A percentile compares a stretch with the other conserved stretches of the same genome.
phyloP scores from a whole-genome alignment of 2,329 filamentous ascomycete species.

The Leptographium wingfieldii region DNA sequence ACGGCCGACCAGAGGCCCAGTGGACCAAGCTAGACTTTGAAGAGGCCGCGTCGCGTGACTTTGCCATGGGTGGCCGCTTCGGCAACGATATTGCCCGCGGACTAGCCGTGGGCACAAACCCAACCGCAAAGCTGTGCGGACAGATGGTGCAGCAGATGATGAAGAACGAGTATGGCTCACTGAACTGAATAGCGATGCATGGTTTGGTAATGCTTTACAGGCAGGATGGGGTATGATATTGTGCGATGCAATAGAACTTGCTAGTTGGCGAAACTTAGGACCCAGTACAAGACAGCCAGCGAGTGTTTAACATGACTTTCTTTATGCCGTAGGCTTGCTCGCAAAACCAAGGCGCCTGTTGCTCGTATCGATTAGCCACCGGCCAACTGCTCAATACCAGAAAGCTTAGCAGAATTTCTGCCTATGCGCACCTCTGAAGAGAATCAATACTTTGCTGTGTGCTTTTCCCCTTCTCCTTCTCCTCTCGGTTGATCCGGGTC shows the following conservation, averaged over 20 bases:
- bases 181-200: background rate
- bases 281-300: background rate
- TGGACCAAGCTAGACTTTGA: conserved; percentile 48
- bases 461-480: conserved; percentile 43
- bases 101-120: conserved; percentile 52
- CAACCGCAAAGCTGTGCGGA: conserved; percentile 56
- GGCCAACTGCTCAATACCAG: background rate
- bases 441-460: conserved; percentile 36
- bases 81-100: conserved; percentile 54
- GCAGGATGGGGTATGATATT: background rate
- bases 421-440: conserved; percentile 26
- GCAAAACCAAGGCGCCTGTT: conserved; percentile 6
- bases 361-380: background rate
- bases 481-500: conserved; percentile 46
- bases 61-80: conserved; percentile 50
- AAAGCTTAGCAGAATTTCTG: background rate
- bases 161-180: conserved; percentile 51
- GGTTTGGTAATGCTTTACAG: background rate
- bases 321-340: background rate
- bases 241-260: background rate
- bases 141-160: conserved; percentile 57
- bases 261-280: background rate
- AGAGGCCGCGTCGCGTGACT: conserved; percentile 48
- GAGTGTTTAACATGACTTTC: background rate
- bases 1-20: conserved; percentile 22